A percentile compares a stretch with the other conserved stretches of the same genome.
These are phyloP conservation scores for Spergularia bocconei DNA, from an alignment of 148 eudicot genomes.

Conservation along the genomic window DNA sequence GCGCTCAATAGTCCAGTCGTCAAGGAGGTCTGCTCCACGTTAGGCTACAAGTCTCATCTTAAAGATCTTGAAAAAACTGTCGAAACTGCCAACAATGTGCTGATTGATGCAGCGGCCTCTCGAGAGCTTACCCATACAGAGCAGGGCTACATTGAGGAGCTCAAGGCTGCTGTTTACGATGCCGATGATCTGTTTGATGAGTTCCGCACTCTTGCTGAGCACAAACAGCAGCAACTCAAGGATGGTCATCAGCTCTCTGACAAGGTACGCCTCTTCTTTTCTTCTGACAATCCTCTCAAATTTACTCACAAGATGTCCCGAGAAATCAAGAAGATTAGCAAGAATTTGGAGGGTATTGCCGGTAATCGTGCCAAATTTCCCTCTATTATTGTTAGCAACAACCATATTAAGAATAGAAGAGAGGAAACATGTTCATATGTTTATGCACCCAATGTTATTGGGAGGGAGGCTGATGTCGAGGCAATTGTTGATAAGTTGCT, in stretches of 20 bases:
- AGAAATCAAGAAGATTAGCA: too few relatives aligned
- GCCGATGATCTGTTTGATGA: constrained; percentile 34
- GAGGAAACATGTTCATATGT: constrained; percentile 24
- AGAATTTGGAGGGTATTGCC: too few relatives aligned
- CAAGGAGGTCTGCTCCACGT: neutral
- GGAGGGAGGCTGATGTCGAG: too few relatives aligned
- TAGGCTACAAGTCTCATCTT: constrained; percentile 10
- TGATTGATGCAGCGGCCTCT: constrained; percentile 22
- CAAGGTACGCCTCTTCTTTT: constrained; percentile 19
- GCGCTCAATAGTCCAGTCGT: neutral
- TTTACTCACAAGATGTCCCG: too few relatives aligned
- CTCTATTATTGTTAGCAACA: too few relatives aligned
- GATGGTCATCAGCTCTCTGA: neutral
- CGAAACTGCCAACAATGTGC: neutral
- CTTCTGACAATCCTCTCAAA: neutral
- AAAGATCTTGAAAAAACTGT: constrained; percentile 15
- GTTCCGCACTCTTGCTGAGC: constrained; percentile 14
- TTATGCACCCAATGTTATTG: neutral
- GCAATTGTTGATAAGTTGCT: too few relatives aligned
- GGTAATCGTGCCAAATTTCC: too few relatives aligned
- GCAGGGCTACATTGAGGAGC: constrained; percentile 2
- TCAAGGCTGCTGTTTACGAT: constrained; percentile 27
- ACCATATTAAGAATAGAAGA: too few relatives aligned
- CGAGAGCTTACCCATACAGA: constrained; percentile 1
- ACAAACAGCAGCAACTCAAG: neutral